Conservation (phyloP, 2,329 filamentous ascomycete genomes). For the Phaeosphaeria sp. region DNA sequence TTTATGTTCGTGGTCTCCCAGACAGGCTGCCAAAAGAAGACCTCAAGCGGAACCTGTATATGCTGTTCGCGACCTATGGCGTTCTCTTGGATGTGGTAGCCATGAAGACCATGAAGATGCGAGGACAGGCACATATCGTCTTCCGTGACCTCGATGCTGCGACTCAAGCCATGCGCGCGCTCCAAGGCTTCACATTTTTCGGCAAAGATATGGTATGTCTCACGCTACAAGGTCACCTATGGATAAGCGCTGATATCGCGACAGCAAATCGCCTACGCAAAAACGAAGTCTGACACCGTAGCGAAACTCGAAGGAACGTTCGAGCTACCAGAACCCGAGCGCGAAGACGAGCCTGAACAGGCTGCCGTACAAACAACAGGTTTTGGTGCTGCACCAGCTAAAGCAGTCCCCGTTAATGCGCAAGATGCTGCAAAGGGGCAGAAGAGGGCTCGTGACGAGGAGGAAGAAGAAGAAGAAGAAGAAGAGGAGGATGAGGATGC, state of each 20-base stretch:
- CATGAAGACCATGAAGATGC: slow-evolving; percentile 88
- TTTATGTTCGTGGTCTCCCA: slow-evolving; percentile 89
- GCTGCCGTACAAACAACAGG: slow-evolving; percentile 52
- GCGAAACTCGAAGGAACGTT: slow-evolving; percentile 93
- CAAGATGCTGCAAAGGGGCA: slow-evolving; percentile 60
- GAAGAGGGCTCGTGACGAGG: slow-evolving; percentile 72
- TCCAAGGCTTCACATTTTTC: slow-evolving; percentile 86
- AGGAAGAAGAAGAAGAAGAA: slow-evolving; percentile 64
- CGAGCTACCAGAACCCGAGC: slow-evolving; percentile 64
- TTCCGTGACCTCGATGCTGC: slow-evolving; percentile 90
- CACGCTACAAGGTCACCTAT: background rate
- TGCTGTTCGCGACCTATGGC: slow-evolving; percentile 92
- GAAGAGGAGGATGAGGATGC: slow-evolving; percentile 64
- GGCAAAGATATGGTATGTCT: slow-evolving; percentile 79
- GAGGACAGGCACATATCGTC: slow-evolving; percentile 92
- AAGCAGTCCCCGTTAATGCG: slow-evolving; percentile 40
- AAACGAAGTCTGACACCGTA: slow-evolving; percentile 85
- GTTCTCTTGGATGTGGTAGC: slow-evolving; percentile 90
- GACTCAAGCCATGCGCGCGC: slow-evolving; percentile 87
- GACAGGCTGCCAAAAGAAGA: slow-evolving; percentile 91
- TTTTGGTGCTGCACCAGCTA: slow-evolving; percentile 38
- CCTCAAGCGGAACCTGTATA: slow-evolving; percentile 85
- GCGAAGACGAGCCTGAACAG: slow-evolving; percentile 25
- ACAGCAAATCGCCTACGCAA: slow-evolving; percentile 90
- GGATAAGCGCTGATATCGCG: background rate